Percentiles rank a stretch among this genome's conserved stretches.
Evolutionary conservation across 2,329 filamentous ascomycete genomes (phyloP).

Genomic region (Microascus cirrosus): DNA sequence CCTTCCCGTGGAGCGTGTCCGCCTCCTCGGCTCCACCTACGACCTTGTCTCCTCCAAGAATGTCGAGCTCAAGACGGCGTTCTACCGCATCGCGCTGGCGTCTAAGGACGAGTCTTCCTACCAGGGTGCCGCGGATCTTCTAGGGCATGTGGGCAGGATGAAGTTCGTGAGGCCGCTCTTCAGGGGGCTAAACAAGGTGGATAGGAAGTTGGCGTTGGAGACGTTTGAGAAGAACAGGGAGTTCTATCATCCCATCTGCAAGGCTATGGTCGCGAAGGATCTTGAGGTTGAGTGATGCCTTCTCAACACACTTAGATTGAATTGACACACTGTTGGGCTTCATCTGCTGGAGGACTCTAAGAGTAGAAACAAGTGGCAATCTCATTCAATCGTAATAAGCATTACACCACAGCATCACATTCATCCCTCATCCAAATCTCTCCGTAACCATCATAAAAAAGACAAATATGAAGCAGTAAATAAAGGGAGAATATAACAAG

Average conservation of each 20-base stretch:
- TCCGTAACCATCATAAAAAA: not conserved
- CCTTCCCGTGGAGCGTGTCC: constrained; percentile 54
- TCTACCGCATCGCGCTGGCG: constrained; percentile 67
- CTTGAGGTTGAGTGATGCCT: constrained; percentile 27
- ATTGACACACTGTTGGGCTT: not conserved
- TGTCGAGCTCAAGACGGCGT: constrained; percentile 74
- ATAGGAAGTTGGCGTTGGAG: constrained; percentile 61
- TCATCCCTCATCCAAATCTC: not conserved
- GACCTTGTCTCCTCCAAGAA: constrained; percentile 66
- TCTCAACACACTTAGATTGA: not conserved
- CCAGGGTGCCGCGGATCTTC: constrained; percentile 57
- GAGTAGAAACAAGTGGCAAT: not conserved
- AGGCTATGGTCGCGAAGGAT: constrained; percentile 78
- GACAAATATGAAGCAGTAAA: not conserved
- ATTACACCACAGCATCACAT: not conserved
- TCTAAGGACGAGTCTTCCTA: constrained; percentile 62
- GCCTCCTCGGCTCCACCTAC: constrained; percentile 65
- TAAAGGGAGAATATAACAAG: not conserved
- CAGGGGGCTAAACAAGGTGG: constrained; percentile 61
- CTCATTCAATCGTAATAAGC: not conserved
- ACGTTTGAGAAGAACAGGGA: constrained; percentile 82
- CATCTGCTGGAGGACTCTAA: not conserved
- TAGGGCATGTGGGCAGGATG: constrained; percentile 84
- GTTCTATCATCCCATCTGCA: constrained; percentile 94
- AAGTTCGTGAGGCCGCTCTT: constrained; percentile 91